Conservation (phyloP, 768 basidiomycete genomes). For the Kondoa subrosea region DNA sequence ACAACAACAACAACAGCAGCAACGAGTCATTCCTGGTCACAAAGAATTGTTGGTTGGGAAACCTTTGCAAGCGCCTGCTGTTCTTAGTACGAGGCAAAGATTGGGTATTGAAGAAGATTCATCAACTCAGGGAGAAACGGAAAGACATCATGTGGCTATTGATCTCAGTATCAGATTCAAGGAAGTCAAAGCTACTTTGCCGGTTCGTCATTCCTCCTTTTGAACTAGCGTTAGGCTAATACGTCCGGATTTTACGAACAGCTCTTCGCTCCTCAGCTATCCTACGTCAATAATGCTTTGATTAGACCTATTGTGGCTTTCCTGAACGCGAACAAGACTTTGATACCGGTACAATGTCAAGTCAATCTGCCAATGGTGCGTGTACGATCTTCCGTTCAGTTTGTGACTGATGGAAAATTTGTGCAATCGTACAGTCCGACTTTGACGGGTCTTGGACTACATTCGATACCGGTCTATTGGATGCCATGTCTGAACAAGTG, state of each 20-base stretch:
- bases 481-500: slow-evolving; percentile 72
- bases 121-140: slow-evolving; percentile 18
- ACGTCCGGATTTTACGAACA: too few relatives aligned
- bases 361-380: slow-evolving; percentile 54
- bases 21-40: slow-evolving; percentile 21
- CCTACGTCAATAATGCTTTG: slow-evolving; percentile 79
- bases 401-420: not conserved
- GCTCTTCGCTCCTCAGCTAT: slow-evolving; percentile 67
- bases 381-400: slow-evolving; percentile 8
- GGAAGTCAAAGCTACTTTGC: slow-evolving; percentile 87
- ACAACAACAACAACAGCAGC: not conserved
- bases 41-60: slow-evolving; percentile 14
- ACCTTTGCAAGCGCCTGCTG: slow-evolving; percentile 24
- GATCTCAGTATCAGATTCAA: slow-evolving; percentile 90
- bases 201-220: slow-evolving; percentile 32
- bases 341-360: slow-evolving; percentile 83
- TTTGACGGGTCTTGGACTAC: slow-evolving; percentile 94
- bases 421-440: slow-evolving; percentile 37
- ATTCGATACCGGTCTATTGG: slow-evolving; percentile 68
- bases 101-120: slow-evolving; percentile 19
- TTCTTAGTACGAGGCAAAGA: slow-evolving; percentile 1
- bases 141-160: slow-evolving; percentile 32
- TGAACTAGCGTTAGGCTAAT: not conserved
- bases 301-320: slow-evolving; percentile 94
- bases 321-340: slow-evolving; percentile 69